Evolutionary conservation across 2,329 filamentous ascomycete species (phyloP).

Genomic region (Sarocladium brachiariae): DNA sequence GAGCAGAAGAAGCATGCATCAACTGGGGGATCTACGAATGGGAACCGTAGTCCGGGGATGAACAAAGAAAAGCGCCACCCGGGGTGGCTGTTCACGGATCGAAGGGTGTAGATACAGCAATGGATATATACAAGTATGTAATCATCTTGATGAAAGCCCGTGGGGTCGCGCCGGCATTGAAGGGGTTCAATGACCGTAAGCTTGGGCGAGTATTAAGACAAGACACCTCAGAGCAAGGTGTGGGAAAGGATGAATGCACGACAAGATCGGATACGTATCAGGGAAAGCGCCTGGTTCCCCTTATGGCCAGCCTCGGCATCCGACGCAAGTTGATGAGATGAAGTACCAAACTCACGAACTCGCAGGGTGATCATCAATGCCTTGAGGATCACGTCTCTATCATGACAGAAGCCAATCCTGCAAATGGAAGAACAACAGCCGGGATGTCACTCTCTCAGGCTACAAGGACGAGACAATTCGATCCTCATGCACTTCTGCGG

Average conservation of each 20-base stretch:
- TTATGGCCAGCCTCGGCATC: neutral
- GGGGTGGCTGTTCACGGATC: neutral
- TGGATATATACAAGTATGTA: neutral
- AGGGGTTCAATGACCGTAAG: neutral
- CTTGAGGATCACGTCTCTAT: neutral
- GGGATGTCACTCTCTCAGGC: neutral
- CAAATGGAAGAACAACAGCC: neutral
- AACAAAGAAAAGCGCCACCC: constrained; percentile 2
- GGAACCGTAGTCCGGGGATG: constrained; percentile 8
- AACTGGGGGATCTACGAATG: constrained; percentile 8
- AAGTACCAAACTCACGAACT: neutral
- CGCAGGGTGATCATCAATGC: constrained; percentile 1
- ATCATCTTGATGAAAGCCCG: neutral
- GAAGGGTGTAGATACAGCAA: constrained; percentile 1
- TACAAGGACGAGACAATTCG: neutral
- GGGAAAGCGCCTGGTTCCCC: constrained; percentile 1
- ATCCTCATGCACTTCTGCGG: neutral
- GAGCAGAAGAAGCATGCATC: constrained; percentile 5
- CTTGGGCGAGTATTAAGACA: neutral
- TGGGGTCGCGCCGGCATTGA: neutral
- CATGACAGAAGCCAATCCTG: neutral
- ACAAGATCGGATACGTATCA: constrained; percentile 7
- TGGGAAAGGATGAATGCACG: constrained; percentile 1
- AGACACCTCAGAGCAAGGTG: neutral
- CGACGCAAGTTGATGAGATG: constrained; percentile 3